Percentiles rank a stretch among this genome's conserved stretches.
phyloP scores from a whole-genome alignment of 495 filamentous ascomycete species.

The Bryoglossum gracile region DNA sequence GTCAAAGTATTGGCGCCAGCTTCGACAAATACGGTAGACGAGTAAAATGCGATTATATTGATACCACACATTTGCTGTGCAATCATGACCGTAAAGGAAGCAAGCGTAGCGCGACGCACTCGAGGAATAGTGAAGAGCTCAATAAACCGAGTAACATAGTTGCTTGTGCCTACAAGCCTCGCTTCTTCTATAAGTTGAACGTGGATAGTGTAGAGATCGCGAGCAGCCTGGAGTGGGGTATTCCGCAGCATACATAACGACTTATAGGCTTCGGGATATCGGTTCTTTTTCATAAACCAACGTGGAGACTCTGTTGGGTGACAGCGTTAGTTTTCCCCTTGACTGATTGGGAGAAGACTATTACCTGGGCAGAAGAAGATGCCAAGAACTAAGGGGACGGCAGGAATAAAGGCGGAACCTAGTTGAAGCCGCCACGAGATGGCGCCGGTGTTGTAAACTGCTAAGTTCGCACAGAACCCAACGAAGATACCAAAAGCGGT shows the following conservation, averaged over 20 bases:
- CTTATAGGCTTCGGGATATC: constrained; percentile 57
- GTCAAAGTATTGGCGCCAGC: constrained; percentile 47
- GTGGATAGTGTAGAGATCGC: constrained; percentile 79
- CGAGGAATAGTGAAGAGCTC: constrained; percentile 69
- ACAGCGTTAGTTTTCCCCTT: no score
- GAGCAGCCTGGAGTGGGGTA: constrained; percentile 67
- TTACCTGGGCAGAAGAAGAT: constrained; percentile 71
- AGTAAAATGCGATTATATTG: constrained; percentile 66
- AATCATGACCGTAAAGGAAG: constrained; percentile 75
- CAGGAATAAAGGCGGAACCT: constrained; percentile 67
- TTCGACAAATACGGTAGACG: constrained; percentile 53
- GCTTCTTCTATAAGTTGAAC: constrained; percentile 61
- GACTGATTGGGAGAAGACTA: no score
- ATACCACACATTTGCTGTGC: constrained; percentile 60
- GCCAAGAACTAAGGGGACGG: constrained; percentile 58
- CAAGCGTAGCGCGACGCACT: constrained; percentile 70
- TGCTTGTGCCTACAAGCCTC: constrained; percentile 51
- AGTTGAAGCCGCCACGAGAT: constrained; percentile 84
- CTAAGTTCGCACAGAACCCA: constrained; percentile 65
- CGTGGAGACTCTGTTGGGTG: constrained; percentile 16
- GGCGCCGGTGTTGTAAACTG: constrained; percentile 58
- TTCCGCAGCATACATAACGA: constrained; percentile 60
- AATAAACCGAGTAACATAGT: constrained; percentile 53
- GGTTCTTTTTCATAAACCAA: constrained; percentile 70
- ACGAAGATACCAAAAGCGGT: constrained; percentile 73